Base-by-base conservation (phyloP, 768 basidiomycete species). In the Pholiota microspora region DNA sequence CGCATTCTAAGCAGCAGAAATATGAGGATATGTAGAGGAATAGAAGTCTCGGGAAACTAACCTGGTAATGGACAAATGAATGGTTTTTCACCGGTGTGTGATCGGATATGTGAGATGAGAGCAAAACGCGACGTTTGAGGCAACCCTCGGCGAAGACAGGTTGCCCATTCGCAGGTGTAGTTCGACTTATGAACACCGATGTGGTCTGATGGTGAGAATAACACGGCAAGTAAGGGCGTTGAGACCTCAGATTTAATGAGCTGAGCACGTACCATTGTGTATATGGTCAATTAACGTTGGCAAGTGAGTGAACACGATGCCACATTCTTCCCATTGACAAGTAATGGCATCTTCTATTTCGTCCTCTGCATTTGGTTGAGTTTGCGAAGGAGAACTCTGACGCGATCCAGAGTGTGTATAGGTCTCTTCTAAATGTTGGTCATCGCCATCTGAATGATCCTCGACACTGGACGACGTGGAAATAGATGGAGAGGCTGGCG, bases 21-120 rank as follows among this genome's bases (percentile, higher is more conserved):
- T 36, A 4, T 13, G 21, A 6, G 34, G 2, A 9, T 29, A 9
- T 8, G 10, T 12, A 29, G n/a, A 9, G 15, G 21, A 24, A 21
- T 12, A 12, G 16, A 15, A 29, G n/a, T 7, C 4, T n/a, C 53
- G 12, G 34, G 50, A 42, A 38, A 68, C 85, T 61, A 55, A 89
- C 94, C 93, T 65, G 91, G 85, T 54, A 82, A 75, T 9, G 84
- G 71, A 66, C 94, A 98, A 21, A 81, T 85, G 65, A 94, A 97
- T 0, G 94, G 94, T 64, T 94, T 94, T 71, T 98, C 94, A 49
- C 94, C 94, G 0, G 94, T 96, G 67, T 98, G 94, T 9, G 89
- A 91, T 28, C 94, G 83, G 45, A 94, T 82, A 67, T 98, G 94
- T 3, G 92, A 91, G 53, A 94, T 85, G 45, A 98, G 81, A 4